phyloP scores from a whole-genome alignment of 2,329 filamentous ascomycete species.

The Colletotrichum tofieldiae region DNA sequence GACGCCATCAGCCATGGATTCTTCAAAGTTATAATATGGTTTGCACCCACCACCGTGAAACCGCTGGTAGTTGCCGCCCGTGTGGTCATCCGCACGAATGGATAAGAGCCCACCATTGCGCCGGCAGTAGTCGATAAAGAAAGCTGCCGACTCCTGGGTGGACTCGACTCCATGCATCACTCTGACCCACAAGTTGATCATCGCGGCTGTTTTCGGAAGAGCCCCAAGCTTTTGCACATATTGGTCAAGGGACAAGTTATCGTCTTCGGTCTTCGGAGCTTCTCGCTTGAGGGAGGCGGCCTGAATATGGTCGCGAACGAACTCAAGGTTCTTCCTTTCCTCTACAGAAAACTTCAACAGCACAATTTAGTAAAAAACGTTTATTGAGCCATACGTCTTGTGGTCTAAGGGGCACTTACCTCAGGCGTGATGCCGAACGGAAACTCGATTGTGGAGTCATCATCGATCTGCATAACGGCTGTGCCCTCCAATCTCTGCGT shows the following conservation, averaged over 20 bases:
- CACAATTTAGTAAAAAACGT: background rate
- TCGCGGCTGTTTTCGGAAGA: constrained; percentile 49
- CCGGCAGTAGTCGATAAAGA: constrained; percentile 57
- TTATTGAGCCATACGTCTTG: background rate
- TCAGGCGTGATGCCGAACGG: constrained; percentile 53
- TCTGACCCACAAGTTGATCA: constrained; percentile 55
- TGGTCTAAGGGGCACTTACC: constrained; percentile 39
- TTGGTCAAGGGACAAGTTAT: constrained; percentile 53
- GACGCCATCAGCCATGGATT: background rate
- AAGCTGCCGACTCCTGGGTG: constrained; percentile 54
- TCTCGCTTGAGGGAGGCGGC: constrained; percentile 49
- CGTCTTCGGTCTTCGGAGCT: constrained; percentile 48
- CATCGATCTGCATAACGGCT: constrained; percentile 50
- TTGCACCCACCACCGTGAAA: constrained; percentile 46
- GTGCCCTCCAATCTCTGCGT: constrained; percentile 51
- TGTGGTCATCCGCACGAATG: constrained; percentile 54
- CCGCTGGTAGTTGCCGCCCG: constrained; percentile 54
- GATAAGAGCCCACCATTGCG: constrained; percentile 52
- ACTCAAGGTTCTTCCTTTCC: constrained; percentile 54
- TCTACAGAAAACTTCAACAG: constrained; percentile 48
- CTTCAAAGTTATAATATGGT: too few species aligned
- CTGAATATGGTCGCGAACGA: constrained; percentile 55
- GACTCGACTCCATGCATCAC: constrained; percentile 58
- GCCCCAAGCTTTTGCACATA: constrained; percentile 54
- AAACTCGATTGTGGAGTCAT: constrained; percentile 49